Evolutionary conservation across 2,329 filamentous ascomycete species (phyloP).

Genomic region (Colletotrichum orchidophilum): DNA sequence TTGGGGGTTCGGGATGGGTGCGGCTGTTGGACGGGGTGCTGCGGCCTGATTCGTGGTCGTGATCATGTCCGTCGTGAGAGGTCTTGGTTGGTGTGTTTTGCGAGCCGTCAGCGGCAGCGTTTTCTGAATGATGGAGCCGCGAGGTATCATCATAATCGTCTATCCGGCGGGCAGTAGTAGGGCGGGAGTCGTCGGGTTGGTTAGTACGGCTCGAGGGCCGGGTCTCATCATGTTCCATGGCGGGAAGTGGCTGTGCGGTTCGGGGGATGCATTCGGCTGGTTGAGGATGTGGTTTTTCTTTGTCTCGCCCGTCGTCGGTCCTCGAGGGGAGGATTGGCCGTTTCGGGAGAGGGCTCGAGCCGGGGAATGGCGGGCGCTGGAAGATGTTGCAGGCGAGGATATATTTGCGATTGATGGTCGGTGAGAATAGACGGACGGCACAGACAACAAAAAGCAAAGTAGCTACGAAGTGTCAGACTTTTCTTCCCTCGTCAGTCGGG

Average conservation of each 20-base stretch:
- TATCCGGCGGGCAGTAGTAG: conserved; percentile 35
- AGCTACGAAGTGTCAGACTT: conserved; percentile 4
- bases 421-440: neutral
- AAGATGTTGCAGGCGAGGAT: neutral
- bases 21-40: conserved; percentile 7
- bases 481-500: neutral
- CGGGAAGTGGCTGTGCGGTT: conserved; percentile 34
- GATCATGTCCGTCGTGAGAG: neutral
- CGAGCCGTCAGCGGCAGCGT: neutral
- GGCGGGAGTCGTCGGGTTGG: conserved; percentile 38
- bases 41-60: neutral
- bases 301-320: conserved; percentile 1
- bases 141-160: conserved; percentile 25
- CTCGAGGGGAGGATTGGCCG: neutral
- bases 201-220: conserved; percentile 23
- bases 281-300: neutral
- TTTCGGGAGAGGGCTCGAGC: neutral
- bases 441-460: neutral
- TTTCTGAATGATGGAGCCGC: conserved; percentile 22
- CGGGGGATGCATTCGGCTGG: conserved; percentile 33
- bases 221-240: conserved; percentile 48
- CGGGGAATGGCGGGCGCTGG: neutral
- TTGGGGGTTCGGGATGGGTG: conserved; percentile 16
- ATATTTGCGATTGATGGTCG: neutral
- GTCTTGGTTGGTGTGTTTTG: conserved; percentile 20